Evolutionary conservation across 2,329 filamentous ascomycete species (phyloP).

Genomic region (Stylonectria norvegica): DNA sequence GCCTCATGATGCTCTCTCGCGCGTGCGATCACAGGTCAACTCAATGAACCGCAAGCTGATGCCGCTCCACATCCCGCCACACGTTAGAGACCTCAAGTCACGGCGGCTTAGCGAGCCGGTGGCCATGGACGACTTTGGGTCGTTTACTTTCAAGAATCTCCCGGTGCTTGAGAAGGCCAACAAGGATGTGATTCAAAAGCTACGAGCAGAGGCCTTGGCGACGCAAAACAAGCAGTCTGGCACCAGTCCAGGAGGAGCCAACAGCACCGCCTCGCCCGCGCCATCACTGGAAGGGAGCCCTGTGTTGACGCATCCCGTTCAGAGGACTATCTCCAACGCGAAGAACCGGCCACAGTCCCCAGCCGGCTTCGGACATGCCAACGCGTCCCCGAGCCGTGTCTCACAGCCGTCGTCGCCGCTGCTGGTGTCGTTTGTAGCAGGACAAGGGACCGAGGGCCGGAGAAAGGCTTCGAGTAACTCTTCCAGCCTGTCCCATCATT

Average conservation of each 20-base stretch:
- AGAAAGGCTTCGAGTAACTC: slow-evolving; percentile 91
- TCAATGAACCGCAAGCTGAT: slow-evolving; percentile 86
- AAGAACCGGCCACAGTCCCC: slow-evolving; percentile 87
- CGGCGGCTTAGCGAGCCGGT: slow-evolving; percentile 88
- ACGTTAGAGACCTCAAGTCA: slow-evolving; percentile 86
- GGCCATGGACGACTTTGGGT: slow-evolving; percentile 87
- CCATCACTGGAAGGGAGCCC: slow-evolving; percentile 82
- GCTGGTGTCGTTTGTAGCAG: slow-evolving; percentile 93
- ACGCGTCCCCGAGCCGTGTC: slow-evolving; percentile 80
- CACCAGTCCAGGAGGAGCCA: slow-evolving; percentile 42
- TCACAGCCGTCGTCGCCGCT: slow-evolving; percentile 70
- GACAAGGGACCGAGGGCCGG: slow-evolving; percentile 70
- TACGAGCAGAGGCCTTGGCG: slow-evolving; percentile 84
- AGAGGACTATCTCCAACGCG: slow-evolving; percentile 77
- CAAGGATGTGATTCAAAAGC: slow-evolving; percentile 96
- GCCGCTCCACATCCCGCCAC: slow-evolving; percentile 92
- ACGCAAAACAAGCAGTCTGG: slow-evolving; percentile 53
- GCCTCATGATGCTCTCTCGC: slow-evolving; percentile 89
- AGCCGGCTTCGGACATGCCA: slow-evolving; percentile 72
- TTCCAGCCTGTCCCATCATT: slow-evolving; percentile 78
- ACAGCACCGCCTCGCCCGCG: slow-evolving; percentile 54
- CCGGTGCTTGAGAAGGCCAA: slow-evolving; percentile 97
- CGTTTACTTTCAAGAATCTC: slow-evolving; percentile 94
- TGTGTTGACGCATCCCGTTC: slow-evolving; percentile 72
- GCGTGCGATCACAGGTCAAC: slow-evolving; percentile 82